Evolutionary conservation across 1,284 basidiomycete species (phyloP), one percentile per base, ranked within the genome.

Genomic region (Afroboletus lepidellus): DNA sequence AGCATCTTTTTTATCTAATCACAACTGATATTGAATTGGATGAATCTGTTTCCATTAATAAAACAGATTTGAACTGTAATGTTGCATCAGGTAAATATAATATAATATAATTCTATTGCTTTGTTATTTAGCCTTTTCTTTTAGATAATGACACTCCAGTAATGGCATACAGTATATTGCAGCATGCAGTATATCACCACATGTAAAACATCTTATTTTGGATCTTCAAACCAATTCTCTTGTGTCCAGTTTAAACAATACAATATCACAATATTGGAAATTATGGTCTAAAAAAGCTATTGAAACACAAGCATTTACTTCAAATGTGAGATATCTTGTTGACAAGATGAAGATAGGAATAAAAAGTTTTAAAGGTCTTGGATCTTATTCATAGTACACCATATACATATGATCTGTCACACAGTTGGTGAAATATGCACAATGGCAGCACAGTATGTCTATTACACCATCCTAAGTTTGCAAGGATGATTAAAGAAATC

Each of bases 81-180:
- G 16, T 33, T 33, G 32, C 15, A 33, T 13, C 12, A 15, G 32
- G 32, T 33, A 33, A 13, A 11, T 13, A 16, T 15, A 33, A 33
- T 16, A 15, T 33, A 13, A 33, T 15, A 11, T 33, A 16, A 33
- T 15, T 33, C 12, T 15, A 33, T 33, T 27, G 27, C 24, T 45
- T 27, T 5, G 44, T 38, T 3, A 4, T 53, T 8, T 53, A 53
- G 32, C 12, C 16, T 33, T 53, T 30, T 53, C n/a, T n/a, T 30
- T 39, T 1, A 47, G 46, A 30, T 30, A 16, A 6, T 13, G 13
- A 15, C 29, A 8, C 20, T 23, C 21, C 36, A 32, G 30, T 32
- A 13, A 32, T 32, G 30, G 30, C 30, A 32, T n/a, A n/a, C n/a
- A n/a, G n/a, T 32, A 32, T 32, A 6, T 32, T 32, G 30, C 30